phyloP scores from a whole-genome alignment of 176 grass and related monocot species.

The Paspalum notatum region DNA sequence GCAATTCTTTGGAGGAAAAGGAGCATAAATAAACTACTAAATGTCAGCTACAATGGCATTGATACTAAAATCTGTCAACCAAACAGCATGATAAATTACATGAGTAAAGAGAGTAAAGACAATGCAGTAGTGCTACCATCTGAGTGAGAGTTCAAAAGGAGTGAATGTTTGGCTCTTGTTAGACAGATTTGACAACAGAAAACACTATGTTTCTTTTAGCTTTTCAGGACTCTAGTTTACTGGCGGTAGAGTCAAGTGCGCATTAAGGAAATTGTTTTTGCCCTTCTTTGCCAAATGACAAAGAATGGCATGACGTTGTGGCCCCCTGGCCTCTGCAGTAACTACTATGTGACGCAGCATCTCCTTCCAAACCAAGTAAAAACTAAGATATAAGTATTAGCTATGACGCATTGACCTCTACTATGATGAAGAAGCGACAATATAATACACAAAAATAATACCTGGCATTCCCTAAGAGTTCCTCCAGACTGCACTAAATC shows the following conservation, averaged over 20 bases:
- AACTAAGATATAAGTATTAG: not conserved
- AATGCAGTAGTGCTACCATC: not conserved
- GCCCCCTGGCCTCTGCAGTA: not conserved
- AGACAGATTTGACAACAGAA: not conserved
- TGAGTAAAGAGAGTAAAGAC: not conserved
- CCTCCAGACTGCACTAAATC: constrained; percentile 95
- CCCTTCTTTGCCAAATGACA: not conserved
- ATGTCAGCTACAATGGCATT: not conserved
- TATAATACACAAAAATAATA: constrained; percentile 24
- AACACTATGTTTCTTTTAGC: not conserved
- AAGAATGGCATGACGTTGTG: not conserved
- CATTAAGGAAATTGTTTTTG: not conserved
- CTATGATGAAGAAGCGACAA: not conserved
- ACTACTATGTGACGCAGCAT: not conserved
- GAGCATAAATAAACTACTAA: not conserved
- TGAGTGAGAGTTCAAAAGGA: constrained; percentile 7
- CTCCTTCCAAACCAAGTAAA: constrained; percentile 7
- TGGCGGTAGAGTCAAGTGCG: not conserved
- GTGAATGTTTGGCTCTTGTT: not conserved
- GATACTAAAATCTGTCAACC: not conserved
- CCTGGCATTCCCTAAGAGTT: constrained; percentile 91
- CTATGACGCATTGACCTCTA: not conserved
- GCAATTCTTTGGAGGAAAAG: not conserved
- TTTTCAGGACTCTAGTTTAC: not conserved
- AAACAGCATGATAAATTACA: not conserved